Percentiles rank a stretch among this genome's conserved stretches.
phyloP scores from a whole-genome alignment of 345 rosid species.

The Eutrema heterophyllum region DNA sequence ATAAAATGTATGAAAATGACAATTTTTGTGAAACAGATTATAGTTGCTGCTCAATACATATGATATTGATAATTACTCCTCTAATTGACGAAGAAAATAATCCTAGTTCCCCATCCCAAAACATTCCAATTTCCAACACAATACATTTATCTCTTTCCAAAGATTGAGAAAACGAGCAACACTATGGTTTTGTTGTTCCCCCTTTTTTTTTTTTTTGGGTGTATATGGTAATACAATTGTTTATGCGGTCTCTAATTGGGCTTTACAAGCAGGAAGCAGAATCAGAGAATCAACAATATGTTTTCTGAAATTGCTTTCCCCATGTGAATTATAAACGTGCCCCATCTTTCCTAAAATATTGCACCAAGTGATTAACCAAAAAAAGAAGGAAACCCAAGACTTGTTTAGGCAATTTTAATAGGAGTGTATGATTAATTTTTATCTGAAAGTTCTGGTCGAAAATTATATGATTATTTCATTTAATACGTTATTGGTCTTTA shows the following conservation, averaged over 20 bases:
- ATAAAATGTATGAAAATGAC: too few species aligned
- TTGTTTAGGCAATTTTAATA: background rate
- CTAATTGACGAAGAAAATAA: background rate
- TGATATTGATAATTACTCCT: background rate
- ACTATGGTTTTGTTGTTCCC: slow-evolving; percentile 6
- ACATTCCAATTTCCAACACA: background rate
- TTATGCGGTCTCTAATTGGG: background rate
- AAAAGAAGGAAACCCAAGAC: background rate
- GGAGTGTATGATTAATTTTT: background rate
- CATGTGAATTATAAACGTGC: background rate
- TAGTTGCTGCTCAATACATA: background rate
- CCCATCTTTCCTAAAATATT: background rate
- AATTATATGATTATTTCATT: background rate
- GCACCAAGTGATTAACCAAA: background rate
- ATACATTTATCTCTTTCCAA: background rate
- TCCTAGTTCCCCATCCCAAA: background rate
- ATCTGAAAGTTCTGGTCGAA: background rate
- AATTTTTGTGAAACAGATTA: too few species aligned
- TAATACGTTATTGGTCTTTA: slow-evolving; percentile 6
- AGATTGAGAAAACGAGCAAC: background rate
- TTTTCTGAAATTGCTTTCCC: background rate
- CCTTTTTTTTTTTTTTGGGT: background rate
- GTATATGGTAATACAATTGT: background rate
- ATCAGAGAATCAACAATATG: background rate
- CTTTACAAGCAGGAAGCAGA: background rate